Conservation (phyloP, 306 rosid species). For the Echinosophora koreensis region DNA sequence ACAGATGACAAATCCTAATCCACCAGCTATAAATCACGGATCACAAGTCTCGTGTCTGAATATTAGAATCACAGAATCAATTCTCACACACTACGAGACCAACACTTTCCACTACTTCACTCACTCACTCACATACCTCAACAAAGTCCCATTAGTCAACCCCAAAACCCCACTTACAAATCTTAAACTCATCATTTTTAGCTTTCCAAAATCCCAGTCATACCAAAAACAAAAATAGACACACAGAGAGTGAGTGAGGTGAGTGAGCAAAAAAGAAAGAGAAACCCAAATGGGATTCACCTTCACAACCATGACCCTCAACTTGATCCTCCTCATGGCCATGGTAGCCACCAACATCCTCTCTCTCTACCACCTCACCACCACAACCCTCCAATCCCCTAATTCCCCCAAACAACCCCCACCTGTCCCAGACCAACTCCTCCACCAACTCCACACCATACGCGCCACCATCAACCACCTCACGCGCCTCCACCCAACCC, state of each 20-base stretch:
- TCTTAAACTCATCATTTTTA: neutral
- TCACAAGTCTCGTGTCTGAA: neutral
- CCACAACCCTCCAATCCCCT: slow-evolving; percentile 65
- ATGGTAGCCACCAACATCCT: slow-evolving; percentile 98
- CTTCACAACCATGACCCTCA: slow-evolving; percentile 87
- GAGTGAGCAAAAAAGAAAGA: neutral
- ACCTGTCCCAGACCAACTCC: slow-evolving; percentile 80
- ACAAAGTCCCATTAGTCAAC: slow-evolving; percentile 22
- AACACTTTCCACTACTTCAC: neutral
- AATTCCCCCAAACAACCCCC: slow-evolving; percentile 55
- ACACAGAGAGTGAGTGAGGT: neutral
- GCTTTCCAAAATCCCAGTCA: slow-evolving; percentile 20
- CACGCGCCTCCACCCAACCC: slow-evolving; percentile 70
- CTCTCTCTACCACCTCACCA: slow-evolving; percentile 90
- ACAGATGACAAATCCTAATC: slow-evolving; percentile 1
- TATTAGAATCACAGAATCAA: neutral
- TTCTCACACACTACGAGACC: neutral
- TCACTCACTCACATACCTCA: neutral
- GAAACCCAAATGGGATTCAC: slow-evolving; percentile 71
- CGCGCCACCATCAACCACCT: slow-evolving; percentile 97
- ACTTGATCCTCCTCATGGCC: slow-evolving; percentile 77
- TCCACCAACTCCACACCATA: slow-evolving; percentile 85
- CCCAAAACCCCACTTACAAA: slow-evolving; percentile 34
- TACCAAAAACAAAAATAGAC: neutral
- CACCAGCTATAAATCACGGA: neutral